Evolutionary conservation across 495 filamentous ascomycete genomes (phyloP).

Genomic region (Usnea hakonensis): DNA sequence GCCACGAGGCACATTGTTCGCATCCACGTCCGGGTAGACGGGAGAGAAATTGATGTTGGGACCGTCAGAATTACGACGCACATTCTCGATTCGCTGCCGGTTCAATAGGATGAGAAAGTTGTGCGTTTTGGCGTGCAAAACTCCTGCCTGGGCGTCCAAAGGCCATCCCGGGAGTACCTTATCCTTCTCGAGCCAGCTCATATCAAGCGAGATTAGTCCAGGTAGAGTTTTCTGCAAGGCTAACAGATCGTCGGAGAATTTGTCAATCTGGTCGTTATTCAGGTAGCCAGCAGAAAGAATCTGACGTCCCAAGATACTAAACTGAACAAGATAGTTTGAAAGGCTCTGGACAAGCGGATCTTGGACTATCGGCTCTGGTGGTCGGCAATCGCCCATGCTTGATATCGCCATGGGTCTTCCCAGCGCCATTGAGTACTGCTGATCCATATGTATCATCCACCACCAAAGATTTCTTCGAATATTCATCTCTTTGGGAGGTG

Average conservation of each 20-base stretch:
- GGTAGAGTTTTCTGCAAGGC: constrained; percentile 37
- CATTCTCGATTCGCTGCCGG: constrained; percentile 33
- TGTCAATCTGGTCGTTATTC: constrained; percentile 36
- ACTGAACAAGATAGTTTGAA: constrained; percentile 35
- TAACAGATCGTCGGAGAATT: constrained; percentile 35
- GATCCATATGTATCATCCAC: constrained; percentile 46
- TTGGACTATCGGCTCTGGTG: constrained; percentile 34
- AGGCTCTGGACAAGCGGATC: constrained; percentile 34
- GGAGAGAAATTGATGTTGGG: constrained; percentile 7
- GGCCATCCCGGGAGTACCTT: constrained; percentile 38
- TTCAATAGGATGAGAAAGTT: constrained; percentile 41
- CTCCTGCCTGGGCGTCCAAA: constrained; percentile 34
- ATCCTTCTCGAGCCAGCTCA: constrained; percentile 34
- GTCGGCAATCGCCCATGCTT: constrained; percentile 39
- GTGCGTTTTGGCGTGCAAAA: constrained; percentile 38
- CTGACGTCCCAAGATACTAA: constrained; percentile 40
- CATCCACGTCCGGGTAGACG: constrained; percentile 1
- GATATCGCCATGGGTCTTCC: constrained; percentile 41
- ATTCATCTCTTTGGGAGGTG: constrained; percentile 32
- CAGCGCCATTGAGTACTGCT: constrained; percentile 42
- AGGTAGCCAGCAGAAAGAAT: constrained; percentile 36
- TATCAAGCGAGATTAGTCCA: constrained; percentile 36
- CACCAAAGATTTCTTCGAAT: constrained; percentile 39
- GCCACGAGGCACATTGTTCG: constrained; percentile 28
- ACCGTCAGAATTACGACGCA: constrained; percentile 15